phyloP scores from a whole-genome alignment of 2,329 filamentous ascomycete genomes.

The Plectosphaerella plurivora region DNA sequence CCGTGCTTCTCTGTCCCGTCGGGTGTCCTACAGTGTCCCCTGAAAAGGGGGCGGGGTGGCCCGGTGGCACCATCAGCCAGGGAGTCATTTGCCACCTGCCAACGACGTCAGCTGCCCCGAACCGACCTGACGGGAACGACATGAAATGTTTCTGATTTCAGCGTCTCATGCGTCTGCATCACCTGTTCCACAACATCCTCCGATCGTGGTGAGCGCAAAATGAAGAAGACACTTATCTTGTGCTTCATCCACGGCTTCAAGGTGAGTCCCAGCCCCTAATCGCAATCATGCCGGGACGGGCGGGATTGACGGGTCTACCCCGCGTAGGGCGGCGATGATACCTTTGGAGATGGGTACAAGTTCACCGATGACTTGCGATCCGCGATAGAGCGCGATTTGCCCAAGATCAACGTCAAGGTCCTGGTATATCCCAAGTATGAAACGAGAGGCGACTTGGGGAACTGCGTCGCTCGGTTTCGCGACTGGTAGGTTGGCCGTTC shows the following conservation, averaged over 20 bases:
- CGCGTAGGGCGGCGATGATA: constrained; percentile 66
- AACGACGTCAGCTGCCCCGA: background rate
- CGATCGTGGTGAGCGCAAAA: constrained; percentile 30
- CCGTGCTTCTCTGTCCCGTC: too few species aligned
- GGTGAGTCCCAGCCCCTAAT: constrained; percentile 29
- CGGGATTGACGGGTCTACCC: constrained; percentile 2
- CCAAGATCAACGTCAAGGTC: constrained; percentile 62
- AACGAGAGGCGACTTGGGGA: constrained; percentile 70
- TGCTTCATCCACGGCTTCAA: constrained; percentile 91
- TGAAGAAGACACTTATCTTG: constrained; percentile 75
- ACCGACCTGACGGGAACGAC: background rate
- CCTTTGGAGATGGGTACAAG: constrained; percentile 60
- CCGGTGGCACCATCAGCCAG: background rate
- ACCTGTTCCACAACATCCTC: too few species aligned
- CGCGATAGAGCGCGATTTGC: constrained; percentile 60
- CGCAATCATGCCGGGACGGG: background rate
- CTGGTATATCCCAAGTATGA: constrained; percentile 78
- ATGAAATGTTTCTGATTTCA: too few species aligned
- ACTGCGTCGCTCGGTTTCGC: constrained; percentile 68
- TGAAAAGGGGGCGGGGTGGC: background rate
- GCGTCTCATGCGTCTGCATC: too few species aligned
- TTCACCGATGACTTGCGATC: constrained; percentile 70
- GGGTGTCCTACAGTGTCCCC: too few species aligned
- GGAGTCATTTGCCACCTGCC: background rate
- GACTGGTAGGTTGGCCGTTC: constrained; percentile 56